phyloP scores from a whole-genome alignment of 768 basidiomycete genomes.

The Pisolithus orientalis region DNA sequence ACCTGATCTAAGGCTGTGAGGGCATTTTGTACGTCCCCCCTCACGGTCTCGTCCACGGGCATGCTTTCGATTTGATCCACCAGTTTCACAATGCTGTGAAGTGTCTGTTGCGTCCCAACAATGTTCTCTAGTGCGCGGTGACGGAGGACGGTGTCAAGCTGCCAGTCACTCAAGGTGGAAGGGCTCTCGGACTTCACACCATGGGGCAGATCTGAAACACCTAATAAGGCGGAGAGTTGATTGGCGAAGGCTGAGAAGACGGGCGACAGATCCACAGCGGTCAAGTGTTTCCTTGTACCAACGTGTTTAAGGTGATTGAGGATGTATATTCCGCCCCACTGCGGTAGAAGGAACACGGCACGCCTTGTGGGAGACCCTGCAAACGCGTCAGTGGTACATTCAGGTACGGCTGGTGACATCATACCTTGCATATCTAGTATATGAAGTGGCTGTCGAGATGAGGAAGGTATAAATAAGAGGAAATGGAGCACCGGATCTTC shows the following conservation, averaged over 20 bases:
- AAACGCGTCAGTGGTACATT: conserved; percentile 5
- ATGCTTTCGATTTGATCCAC: conserved; percentile 86
- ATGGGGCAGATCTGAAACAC: conserved; percentile 58
- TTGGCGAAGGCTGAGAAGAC: conserved; percentile 59
- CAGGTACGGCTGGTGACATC: conserved; percentile 7
- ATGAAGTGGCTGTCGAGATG: conserved; percentile 57
- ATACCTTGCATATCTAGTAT: conserved; percentile 54
- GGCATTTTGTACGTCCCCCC: conserved; percentile 61
- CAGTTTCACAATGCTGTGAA: conserved; percentile 76
- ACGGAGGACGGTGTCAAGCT: conserved; percentile 73
- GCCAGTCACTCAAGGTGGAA: conserved; percentile 57
- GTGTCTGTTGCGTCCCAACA: conserved; percentile 60
- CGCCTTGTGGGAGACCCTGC: conserved; percentile 45
- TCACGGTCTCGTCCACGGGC: conserved; percentile 80
- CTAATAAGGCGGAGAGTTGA: conserved; percentile 78
- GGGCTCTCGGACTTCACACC: conserved; percentile 30
- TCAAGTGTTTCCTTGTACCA: conserved; percentile 22
- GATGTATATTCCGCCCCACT: conserved; percentile 89
- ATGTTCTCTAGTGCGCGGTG: conserved; percentile 65
- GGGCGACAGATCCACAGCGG: conserved; percentile 38
- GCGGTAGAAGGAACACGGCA: conserved; percentile 81
- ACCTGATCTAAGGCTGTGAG: conserved; percentile 73
- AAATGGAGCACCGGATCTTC: conserved; percentile 95
- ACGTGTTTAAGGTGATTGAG: conserved; percentile 45
- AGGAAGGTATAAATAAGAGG: conserved; percentile 79